Evolutionary conservation across 495 filamentous ascomycete species (phyloP), one percentile per base, ranked within the genome.

Genomic region (Corynascus novoguineensis): DNA sequence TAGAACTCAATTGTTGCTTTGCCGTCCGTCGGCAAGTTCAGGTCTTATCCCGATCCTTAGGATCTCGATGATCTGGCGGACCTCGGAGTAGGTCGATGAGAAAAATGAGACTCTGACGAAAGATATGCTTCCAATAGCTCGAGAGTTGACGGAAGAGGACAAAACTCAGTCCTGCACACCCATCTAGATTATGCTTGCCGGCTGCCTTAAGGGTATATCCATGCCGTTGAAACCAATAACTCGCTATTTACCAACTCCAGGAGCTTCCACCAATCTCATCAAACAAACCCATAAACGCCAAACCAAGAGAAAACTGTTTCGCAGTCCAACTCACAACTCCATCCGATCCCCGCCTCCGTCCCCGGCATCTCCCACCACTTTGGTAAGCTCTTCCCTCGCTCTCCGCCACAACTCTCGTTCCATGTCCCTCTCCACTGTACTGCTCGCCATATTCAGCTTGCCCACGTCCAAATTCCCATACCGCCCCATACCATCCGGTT

Each of bases 391-490:
- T 31, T 63, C 62, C 44, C 66, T 70, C 9, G 85, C 83, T 55
- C 82, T 79, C 52, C 74, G 74, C 87, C 89, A 88, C 50, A 93
- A 64, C 72, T 93, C 89, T 12, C 79, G 79, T 67, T 93, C 88
- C 78, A 87, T 89, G 56, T 87, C 84, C 63, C 81, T 84, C 40
- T 84, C 87, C 15, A 92, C 84, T 29, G 83, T 84, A 60, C 86
- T 84, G 57, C 85, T 86, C 56, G 88, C 81, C 70, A 86, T 87
- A 63, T 96, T 96, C 64, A 96, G 72, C 82, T 84, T 86, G 49
- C 90, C 89, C 14, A 93, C 82, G 69, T 96, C 90, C 44, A 92
- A 71, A 25, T 73, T 71, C 4, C 85, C 85, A 17, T 85, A 73
- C 50, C 79, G 75, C 9, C 81, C 81, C 51, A 78, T 74, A 55